Evolutionary conservation across 75 land plant species (phyloP).

Genomic region (Ceratopteris richardii): DNA sequence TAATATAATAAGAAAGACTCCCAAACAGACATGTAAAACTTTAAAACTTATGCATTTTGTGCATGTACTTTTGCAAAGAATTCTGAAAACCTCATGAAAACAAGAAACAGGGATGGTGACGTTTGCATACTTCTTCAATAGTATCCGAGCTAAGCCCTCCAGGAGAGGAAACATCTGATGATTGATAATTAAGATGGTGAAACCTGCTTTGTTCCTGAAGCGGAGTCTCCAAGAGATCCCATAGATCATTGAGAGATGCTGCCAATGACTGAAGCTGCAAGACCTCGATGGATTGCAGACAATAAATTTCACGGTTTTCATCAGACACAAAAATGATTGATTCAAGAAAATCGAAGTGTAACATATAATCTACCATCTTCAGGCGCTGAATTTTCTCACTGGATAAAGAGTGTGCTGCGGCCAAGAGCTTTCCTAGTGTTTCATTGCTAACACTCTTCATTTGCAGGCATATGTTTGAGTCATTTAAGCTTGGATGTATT

Average conservation of each 20-base stretch:
- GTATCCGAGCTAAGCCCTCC: conserved; percentile 76
- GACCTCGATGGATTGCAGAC: neutral
- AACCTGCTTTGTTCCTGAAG: conserved; percentile 61
- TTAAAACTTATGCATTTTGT: no score
- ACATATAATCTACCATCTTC: conserved; percentile 28
- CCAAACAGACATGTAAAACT: no score
- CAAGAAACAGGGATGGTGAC: no score
- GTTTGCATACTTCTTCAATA: conserved; percentile 72
- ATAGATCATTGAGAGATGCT: conserved; percentile 64
- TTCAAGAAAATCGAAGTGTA: no score
- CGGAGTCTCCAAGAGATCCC: conserved; percentile 93
- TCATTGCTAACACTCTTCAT: conserved; percentile 52
- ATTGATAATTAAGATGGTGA: conserved; percentile 77
- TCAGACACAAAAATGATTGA: no score
- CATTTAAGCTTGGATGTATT: conserved; percentile 46
- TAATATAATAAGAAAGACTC: no score
- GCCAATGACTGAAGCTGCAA: conserved; percentile 86
- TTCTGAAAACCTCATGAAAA: no score
- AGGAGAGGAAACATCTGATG: conserved; percentile 64
- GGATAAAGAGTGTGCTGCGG: conserved; percentile 18
- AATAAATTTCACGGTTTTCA: no score
- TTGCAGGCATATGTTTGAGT: conserved; percentile 14
- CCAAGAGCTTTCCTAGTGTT: conserved; percentile 35
- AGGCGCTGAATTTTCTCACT: conserved; percentile 38
- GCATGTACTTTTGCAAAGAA: no score